Evolutionary conservation across 139 green algal genomes (phyloP).

Genomic region (Coccomyxa sp.): DNA sequence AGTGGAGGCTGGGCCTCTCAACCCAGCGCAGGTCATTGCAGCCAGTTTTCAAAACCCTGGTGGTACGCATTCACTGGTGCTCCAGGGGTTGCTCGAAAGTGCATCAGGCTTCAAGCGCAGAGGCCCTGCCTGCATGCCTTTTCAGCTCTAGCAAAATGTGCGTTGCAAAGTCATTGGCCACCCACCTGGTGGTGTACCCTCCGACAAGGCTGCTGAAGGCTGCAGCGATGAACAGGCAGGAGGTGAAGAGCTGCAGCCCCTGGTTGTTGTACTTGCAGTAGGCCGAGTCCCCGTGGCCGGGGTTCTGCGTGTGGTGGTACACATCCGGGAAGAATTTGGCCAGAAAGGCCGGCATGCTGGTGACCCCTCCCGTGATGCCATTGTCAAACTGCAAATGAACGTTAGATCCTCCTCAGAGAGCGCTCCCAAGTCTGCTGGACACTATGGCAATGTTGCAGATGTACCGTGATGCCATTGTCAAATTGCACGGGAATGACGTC

Average conservation of each 20-base stretch:
- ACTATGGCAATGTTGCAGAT: no score
- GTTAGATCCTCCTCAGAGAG: no score
- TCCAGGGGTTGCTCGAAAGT: background rate
- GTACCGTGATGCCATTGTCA: no score
- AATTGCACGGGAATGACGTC: background rate
- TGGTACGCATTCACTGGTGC: no score
- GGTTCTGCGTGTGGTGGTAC: background rate
- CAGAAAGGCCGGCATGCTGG: conserved; percentile 40
- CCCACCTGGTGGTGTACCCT: conserved; percentile 15
- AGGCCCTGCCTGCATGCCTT: background rate
- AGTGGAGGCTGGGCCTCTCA: no score
- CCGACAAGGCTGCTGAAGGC: background rate
- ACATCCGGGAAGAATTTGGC: conserved; percentile 49
- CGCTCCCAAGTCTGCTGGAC: no score
- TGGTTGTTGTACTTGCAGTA: conserved; percentile 49
- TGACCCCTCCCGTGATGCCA: conserved; percentile 44
- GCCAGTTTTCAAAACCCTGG: no score
- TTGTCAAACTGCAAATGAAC: conserved; percentile 25
- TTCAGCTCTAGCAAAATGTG: background rate
- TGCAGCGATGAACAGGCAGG: conserved; percentile 37
- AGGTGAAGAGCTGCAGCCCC: conserved; percentile 67
- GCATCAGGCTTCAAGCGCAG: background rate
- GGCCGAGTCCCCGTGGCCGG: background rate
- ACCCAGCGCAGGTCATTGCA: no score
- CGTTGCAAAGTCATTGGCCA: no score